Conservation (phyloP, 495 filamentous ascomycete species). For the Saxophila tyrrhenica region DNA sequence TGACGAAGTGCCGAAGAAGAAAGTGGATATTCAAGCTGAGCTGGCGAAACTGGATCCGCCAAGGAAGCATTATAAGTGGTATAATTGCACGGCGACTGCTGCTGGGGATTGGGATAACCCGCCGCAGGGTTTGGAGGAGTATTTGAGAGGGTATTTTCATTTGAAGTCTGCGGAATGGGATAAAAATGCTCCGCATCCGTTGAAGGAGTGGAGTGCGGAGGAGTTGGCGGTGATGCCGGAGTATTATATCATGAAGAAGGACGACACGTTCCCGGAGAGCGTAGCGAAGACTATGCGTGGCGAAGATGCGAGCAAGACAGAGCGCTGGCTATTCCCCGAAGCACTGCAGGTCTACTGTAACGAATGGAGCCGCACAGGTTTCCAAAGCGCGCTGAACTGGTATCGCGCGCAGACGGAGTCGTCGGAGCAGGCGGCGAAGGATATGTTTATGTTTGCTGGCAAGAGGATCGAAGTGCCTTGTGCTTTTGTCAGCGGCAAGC, state of each 20-base stretch:
- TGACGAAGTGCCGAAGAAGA: conserved; percentile 24
- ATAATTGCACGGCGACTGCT: conserved; percentile 48
- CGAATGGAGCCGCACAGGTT: conserved; percentile 55
- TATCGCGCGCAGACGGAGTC: conserved; percentile 49
- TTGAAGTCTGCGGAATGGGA: conserved; percentile 53
- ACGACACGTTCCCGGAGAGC: conserved; percentile 45
- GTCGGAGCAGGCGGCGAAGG: conserved; percentile 32
- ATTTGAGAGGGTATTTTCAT: conserved; percentile 57
- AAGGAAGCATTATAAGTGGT: conserved; percentile 60
- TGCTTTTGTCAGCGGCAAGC: conserved; percentile 45
- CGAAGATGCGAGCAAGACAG: conserved; percentile 32
- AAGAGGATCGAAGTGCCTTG: conserved; percentile 52
- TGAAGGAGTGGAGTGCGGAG: conserved; percentile 43
- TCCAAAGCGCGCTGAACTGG: conserved; percentile 62
- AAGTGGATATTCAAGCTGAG: conserved; percentile 42
- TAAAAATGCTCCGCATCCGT: conserved; percentile 40
- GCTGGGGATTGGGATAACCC: conserved; percentile 48
- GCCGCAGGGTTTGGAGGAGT: conserved; percentile 41
- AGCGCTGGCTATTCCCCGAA: conserved; percentile 42
- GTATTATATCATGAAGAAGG: conserved; percentile 57
- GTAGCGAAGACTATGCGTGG: conserved; percentile 42
- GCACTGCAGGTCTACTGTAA: conserved; percentile 49
- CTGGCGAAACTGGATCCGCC: conserved; percentile 41
- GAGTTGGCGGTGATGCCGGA: conserved; percentile 48
- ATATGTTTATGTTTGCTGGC: conserved; percentile 49